Conservation (phyloP, 352 stramenopile genomes). For the Pythium aphanidermatum region DNA sequence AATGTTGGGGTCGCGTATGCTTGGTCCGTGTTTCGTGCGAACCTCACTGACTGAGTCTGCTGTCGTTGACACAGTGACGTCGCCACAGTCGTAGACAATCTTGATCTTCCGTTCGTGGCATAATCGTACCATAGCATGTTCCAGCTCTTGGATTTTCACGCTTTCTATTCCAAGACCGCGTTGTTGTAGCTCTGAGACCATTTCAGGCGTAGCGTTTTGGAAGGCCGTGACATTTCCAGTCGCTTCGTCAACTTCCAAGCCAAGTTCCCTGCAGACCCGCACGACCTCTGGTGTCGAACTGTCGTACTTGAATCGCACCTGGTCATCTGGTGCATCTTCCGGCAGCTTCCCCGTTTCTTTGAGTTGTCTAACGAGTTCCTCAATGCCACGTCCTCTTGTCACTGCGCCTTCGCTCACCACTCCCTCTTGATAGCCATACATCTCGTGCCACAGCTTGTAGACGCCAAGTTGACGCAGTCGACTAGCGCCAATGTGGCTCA, state of each 20-base stretch:
- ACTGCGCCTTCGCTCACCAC: slow-evolving; percentile 14
- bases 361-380: slow-evolving; percentile 15
- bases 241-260: slow-evolving; percentile 6
- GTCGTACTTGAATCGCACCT: slow-evolving; percentile 13
- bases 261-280: slow-evolving; percentile 5
- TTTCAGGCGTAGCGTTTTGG: slow-evolving; percentile 9
- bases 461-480: slow-evolving; percentile 21
- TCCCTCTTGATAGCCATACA: neutral
- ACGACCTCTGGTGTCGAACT: slow-evolving; percentile 8
- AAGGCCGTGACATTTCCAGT: slow-evolving; percentile 9
- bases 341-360: slow-evolving; percentile 10
- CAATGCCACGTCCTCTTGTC: slow-evolving; percentile 18
- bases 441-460: slow-evolving; percentile 13
- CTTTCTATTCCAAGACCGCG: slow-evolving; percentile 15
- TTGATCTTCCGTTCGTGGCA: slow-evolving; percentile 10
- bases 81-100: slow-evolving; percentile 17
- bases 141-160: slow-evolving; percentile 21
- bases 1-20: slow-evolving; percentile 1
- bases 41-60: slow-evolving; percentile 11
- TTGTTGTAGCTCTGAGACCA: slow-evolving; percentile 18
- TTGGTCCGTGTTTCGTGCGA: neutral
- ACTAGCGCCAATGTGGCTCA: slow-evolving; percentile 11
- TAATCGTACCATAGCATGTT: slow-evolving; percentile 22
- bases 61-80: slow-evolving; percentile 7
- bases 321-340: slow-evolving; percentile 15